phyloP scores from a whole-genome alignment of 257 asterid species.

The Marsdenia floribunda region DNA sequence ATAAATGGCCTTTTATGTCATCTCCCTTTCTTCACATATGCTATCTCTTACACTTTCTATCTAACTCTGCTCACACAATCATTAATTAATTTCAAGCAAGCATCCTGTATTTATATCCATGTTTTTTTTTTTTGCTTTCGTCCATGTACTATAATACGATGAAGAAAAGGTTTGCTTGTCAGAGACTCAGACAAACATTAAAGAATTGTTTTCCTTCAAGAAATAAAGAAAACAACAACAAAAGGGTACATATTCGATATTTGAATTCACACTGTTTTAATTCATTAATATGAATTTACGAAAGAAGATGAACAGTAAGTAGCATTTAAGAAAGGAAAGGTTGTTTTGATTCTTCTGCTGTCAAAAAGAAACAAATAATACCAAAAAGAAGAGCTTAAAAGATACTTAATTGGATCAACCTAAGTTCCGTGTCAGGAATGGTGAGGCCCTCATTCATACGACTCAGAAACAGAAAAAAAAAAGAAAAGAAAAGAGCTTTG shows the following conservation, averaged over 20 bases:
- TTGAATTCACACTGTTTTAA: no score
- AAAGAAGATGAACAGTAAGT: no score
- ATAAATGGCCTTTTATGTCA: background rate
- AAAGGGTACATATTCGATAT: no score
- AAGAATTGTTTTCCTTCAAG: no score
- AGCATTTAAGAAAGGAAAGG: background rate
- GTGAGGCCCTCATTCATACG: background rate
- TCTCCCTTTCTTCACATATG: background rate
- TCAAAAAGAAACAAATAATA: background rate
- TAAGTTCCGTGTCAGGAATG: slow-evolving; percentile 15
- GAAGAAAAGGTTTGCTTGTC: no score
- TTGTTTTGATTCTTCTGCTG: background rate
- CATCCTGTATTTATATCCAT: no score
- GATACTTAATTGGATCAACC: slow-evolving; percentile 3
- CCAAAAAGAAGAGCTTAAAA: slow-evolving; percentile 7
- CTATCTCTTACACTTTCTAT: background rate
- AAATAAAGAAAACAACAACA: background rate
- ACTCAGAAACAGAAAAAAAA: background rate
- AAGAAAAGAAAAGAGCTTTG: background rate
- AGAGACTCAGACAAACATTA: no score
- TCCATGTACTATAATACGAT: no score
- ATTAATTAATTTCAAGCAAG: background rate
- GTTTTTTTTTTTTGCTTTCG: background rate
- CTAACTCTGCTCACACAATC: background rate
- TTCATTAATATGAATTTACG: no score